Percentiles rank a stretch among this genome's conserved stretches.
Conservation (phyloP, 768 basidiomycete species). For the Agrocybe chaxingu region DNA sequence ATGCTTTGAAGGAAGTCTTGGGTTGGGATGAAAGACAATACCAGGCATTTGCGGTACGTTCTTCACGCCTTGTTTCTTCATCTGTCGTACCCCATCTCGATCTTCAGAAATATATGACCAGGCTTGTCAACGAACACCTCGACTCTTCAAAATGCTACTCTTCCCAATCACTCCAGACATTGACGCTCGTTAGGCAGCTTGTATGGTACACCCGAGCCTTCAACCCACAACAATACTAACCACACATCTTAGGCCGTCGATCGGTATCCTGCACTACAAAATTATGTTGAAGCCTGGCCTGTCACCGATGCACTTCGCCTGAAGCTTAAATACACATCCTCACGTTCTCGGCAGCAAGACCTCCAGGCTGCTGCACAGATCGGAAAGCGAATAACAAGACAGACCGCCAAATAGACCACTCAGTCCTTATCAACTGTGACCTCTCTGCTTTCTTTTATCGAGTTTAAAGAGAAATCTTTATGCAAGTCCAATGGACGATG, state of each 20-base stretch:
- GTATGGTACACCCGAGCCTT: neutral
- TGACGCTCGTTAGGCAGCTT: neutral
- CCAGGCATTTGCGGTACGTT: conserved; percentile 17
- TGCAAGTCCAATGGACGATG: no score
- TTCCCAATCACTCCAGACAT: conserved; percentile 1
- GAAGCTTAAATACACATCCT: neutral
- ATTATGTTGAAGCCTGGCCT: neutral
- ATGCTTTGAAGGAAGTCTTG: conserved; percentile 18
- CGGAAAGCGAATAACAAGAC: no score
- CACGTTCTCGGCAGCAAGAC: neutral
- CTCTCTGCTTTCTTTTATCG: no score
- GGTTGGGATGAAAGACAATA: conserved; percentile 16
- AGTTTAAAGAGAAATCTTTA: no score
- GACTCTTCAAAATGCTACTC: conserved; percentile 7
- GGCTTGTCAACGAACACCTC: conserved; percentile 10
- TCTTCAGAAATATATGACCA: conserved; percentile 6
- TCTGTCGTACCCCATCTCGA: no score
- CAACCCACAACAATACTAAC: neutral
- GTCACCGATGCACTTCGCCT: neutral
- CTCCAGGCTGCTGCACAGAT: no score
- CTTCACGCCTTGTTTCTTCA: neutral
- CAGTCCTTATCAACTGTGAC: no score
- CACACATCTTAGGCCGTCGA: neutral
- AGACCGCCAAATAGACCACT: no score
- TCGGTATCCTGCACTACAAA: neutral